Evolutionary conservation across 208 protist genomes (phyloP), one percentile per base, ranked within the genome.

Genomic region (Trypanosomatidae sp.): DNA sequence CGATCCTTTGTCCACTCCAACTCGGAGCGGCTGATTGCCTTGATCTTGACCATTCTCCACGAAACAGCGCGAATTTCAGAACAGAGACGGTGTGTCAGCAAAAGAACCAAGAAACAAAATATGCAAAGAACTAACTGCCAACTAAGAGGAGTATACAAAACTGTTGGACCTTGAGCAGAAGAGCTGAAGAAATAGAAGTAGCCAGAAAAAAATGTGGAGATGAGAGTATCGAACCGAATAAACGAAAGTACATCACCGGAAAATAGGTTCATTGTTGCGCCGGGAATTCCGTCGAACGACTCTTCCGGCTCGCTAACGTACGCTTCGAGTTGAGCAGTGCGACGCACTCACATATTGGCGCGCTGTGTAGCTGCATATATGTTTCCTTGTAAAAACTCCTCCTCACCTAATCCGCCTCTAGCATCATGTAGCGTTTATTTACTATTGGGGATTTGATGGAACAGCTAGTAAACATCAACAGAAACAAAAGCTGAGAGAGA

Each of bases 1-100:
- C 93, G 86, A 74, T 97, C 93, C 59, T 97, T 92, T 49, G 95
- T 98, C 89, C 94, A 98, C 66, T 98, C 95, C 68, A 93, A 79
- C 77, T 91, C 86, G 7, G 94, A 94, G 33, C 98, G 91, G 68
- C 95, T 98, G 28, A 99, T 96, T 0, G 86, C 88, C 64, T 98
- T 98, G 6, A 99, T 83, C 76, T 98, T 98, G 66, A 98, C 91
- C 91, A 95, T 97, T 73, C 3, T 65, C 28, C 46, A 68, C 60
- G 8, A 46, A 25, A 10, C 9, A 44, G 60, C 30, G 22, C 17
- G 8, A 47, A 39, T 25, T 44, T 65, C 39, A 46, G 19, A 46
- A 65, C 30, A 47, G 4, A 47, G 6, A 22, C 25, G 3, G 33
- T 62, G 58, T 62, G 22, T 41, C n/a, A 52, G 62, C 64, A 15